Evolutionary conservation across 345 rosid species (phyloP).

Genomic region (Raphanus raphanistrum): DNA sequence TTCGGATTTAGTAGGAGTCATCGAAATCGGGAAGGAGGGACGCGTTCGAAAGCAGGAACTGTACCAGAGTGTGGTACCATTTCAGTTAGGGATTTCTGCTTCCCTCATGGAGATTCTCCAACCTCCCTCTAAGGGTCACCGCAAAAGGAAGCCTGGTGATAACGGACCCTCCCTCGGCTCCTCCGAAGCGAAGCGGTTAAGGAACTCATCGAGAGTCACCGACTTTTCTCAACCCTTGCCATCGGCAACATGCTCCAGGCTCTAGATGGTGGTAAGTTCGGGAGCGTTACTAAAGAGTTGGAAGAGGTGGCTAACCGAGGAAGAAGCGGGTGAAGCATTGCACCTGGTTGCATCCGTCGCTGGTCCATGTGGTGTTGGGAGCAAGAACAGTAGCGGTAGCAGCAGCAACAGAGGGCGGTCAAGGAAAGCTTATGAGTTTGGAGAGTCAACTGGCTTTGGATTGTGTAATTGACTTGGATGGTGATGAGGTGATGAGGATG

Average conservation of each 20-base stretch:
- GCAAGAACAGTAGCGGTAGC: no score
- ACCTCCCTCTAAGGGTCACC: no score
- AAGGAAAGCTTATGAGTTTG: constrained; percentile 28
- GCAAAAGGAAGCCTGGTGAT: constrained; percentile 49
- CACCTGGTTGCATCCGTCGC: constrained; percentile 36
- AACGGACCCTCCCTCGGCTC: constrained; percentile 6
- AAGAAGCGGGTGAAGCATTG: no score
- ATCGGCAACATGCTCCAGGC: constrained; percentile 40
- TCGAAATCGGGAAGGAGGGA: no score
- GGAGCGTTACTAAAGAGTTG: no score
- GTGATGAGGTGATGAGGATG: constrained; percentile 42
- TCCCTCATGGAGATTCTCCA: no score
- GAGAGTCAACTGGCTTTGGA: constrained; percentile 22
- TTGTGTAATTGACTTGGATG: constrained; percentile 49
- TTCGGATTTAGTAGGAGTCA: no score
- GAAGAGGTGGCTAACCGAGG: constrained; percentile 50
- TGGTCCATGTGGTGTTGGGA: constrained; percentile 17
- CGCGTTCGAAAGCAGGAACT: no score
- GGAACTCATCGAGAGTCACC: constrained; percentile 44
- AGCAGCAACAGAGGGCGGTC: not conserved
- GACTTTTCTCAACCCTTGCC: no score
- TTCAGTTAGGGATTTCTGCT: no score
- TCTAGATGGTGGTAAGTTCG: constrained; percentile 49
- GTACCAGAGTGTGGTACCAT: no score
- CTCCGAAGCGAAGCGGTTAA: constrained; percentile 25